Evolutionary conservation across 1,284 basidiomycete species (phyloP).

Genomic region (Puccinia hordei): DNA sequence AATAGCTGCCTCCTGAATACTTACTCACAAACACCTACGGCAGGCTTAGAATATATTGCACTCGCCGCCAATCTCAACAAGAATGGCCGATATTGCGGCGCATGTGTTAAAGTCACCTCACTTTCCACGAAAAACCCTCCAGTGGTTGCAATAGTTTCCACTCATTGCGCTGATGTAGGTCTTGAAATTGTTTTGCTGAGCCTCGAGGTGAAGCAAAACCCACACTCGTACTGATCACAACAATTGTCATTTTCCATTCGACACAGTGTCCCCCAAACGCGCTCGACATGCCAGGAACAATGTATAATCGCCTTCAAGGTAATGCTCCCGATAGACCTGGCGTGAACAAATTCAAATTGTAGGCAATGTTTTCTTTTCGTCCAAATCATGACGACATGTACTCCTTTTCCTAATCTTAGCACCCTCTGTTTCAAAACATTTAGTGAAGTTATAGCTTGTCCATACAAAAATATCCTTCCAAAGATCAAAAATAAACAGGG

Average conservation of each 20-base stretch:
- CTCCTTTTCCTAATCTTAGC: no score
- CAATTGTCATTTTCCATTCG: neutral
- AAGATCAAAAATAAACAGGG: neutral
- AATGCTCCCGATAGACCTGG: conserved; percentile 1
- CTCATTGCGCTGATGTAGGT: conserved; percentile 17
- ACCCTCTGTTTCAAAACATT: neutral
- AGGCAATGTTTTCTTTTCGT: neutral
- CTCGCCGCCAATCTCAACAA: neutral
- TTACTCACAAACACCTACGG: neutral
- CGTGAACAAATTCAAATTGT: neutral
- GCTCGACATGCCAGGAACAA: conserved; percentile 1
- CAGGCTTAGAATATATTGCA: neutral
- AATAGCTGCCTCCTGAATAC: neutral
- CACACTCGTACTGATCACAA: neutral
- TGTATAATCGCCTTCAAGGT: conserved; percentile 2
- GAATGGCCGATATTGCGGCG: neutral
- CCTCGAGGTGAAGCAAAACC: neutral
- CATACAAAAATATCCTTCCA: neutral
- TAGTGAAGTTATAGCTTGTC: conserved; percentile 13
- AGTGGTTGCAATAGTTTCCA: conserved; percentile 9
- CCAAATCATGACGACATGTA: neutral
- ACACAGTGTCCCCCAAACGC: conserved; percentile 13
- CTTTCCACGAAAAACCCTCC: neutral
- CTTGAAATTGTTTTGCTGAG: neutral
- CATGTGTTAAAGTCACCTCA: conserved; percentile 5